These are phyloP conservation scores for Talaromyces sp. DNA, from an alignment of 2,329 filamentous ascomycete species.

Conservation along the genomic window DNA sequence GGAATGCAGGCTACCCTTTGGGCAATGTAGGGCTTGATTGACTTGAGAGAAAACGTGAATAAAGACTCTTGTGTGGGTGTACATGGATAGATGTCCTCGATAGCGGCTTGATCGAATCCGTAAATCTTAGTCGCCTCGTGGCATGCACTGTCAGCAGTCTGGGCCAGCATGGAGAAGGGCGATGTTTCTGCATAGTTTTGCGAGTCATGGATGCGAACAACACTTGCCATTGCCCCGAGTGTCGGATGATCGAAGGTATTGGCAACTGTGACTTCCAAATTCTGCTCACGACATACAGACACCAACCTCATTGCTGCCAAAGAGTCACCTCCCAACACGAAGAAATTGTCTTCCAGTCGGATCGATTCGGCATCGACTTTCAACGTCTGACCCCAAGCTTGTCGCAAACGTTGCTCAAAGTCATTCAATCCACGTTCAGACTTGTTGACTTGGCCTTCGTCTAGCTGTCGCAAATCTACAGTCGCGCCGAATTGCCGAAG, in stretches of 20 bases:
- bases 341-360: slow-evolving; percentile 37
- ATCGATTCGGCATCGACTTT: slow-evolving; percentile 35
- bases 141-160: slow-evolving; percentile 25
- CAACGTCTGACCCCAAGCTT: slow-evolving; percentile 35
- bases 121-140: slow-evolving; percentile 39
- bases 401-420: slow-evolving; percentile 25
- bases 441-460: not conserved
- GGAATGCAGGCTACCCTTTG: slow-evolving; percentile 43
- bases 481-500: slow-evolving; percentile 9
- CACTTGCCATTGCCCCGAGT: slow-evolving; percentile 43
- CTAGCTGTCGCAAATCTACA: slow-evolving; percentile 8
- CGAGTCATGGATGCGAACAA: slow-evolving; percentile 29
- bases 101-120: slow-evolving; percentile 23
- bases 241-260: slow-evolving; percentile 35
- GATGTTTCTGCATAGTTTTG: slow-evolving; percentile 26
- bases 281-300: slow-evolving; percentile 29
- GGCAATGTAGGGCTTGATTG: slow-evolving; percentile 44
- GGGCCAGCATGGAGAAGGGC: slow-evolving; percentile 3
- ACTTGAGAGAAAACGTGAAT: slow-evolving; percentile 45
- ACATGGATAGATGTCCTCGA: slow-evolving; percentile 43
- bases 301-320: slow-evolving; percentile 35
- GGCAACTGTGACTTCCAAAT: slow-evolving; percentile 35
- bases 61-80: slow-evolving; percentile 44
- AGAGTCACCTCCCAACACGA: slow-evolving; percentile 35
- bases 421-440: slow-evolving; percentile 25